Percentiles rank a stretch among this genome's conserved stretches.
These are phyloP conservation scores for Adansonia rubrostipa DNA, from an alignment of 441 rosid genomes.

Conservation along the genomic window DNA sequence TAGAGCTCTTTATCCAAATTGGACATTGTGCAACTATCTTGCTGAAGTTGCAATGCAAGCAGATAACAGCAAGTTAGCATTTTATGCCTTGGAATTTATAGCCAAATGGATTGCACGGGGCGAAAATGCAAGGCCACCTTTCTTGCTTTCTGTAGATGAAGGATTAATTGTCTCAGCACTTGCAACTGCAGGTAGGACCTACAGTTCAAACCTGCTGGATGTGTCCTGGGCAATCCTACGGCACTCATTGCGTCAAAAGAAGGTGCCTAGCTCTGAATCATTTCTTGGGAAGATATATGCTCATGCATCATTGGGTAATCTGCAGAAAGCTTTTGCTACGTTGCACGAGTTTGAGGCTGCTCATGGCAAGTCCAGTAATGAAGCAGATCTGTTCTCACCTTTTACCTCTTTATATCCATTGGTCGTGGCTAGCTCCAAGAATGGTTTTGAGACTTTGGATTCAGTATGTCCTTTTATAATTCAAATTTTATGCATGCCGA, in stretches of 20 bases:
- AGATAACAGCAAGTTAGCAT: constrained; percentile 80
- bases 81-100: constrained; percentile 82
- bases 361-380: constrained; percentile 47
- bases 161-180: constrained; percentile 77
- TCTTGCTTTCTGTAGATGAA: constrained; percentile 76
- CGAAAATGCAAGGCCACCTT: constrained; percentile 63
- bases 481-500: constrained; percentile 4
- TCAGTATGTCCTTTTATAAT: constrained; percentile 48
- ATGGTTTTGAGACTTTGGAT: constrained; percentile 90
- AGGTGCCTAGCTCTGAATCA: constrained; percentile 68
- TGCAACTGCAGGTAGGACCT: constrained; percentile 86
- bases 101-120: constrained; percentile 79
- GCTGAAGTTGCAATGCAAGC: constrained; percentile 72
- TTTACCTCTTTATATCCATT: constrained; percentile 78
- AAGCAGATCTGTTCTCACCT: constrained; percentile 78
- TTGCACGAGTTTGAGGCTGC: constrained; percentile 75
- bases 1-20: constrained; percentile 80
- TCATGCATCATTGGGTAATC: constrained; percentile 73
- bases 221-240: constrained; percentile 80
- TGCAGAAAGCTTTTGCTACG: constrained; percentile 71
- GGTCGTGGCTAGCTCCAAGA: constrained; percentile 83
- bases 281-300: constrained; percentile 83
- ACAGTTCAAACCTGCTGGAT: constrained; percentile 64
- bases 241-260: constrained; percentile 68
- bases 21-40: constrained; percentile 68